Evolutionary conservation across 2,329 filamentous ascomycete species (phyloP).

Genomic region (Curvularia sp.): DNA sequence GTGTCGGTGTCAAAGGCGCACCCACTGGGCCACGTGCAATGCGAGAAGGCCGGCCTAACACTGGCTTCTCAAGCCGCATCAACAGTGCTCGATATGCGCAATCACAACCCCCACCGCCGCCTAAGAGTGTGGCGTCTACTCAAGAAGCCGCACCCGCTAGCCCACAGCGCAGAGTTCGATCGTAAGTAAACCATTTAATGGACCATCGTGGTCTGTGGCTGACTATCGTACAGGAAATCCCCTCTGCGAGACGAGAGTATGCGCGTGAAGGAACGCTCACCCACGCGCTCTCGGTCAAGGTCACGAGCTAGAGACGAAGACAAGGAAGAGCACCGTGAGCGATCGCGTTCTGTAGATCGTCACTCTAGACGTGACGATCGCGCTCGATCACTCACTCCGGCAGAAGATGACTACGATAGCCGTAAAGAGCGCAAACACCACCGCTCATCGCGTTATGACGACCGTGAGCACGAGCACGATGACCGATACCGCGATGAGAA

Average conservation of each 20-base stretch:
- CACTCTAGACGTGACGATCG: conserved; percentile 59
- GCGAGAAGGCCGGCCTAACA: conserved; percentile 86
- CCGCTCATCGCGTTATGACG: conserved; percentile 54
- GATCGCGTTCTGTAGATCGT: conserved; percentile 43
- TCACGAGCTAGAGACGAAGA: conserved; percentile 45
- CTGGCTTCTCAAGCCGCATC: conserved; percentile 71
- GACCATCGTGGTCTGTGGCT: conserved; percentile 6
- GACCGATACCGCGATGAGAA: conserved; percentile 55
- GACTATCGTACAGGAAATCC: conserved; percentile 35
- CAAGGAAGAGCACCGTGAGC: conserved; percentile 27
- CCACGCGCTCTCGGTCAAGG: conserved; percentile 51
- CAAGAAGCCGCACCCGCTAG: conserved; percentile 32
- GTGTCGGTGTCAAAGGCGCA: conserved; percentile 71
- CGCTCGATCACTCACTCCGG: conserved; percentile 61
- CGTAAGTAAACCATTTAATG: conserved; percentile 32
- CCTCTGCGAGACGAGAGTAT: conserved; percentile 46
- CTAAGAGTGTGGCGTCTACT: conserved; percentile 31
- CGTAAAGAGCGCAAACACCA: conserved; percentile 58
- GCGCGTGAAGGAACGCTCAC: conserved; percentile 50
- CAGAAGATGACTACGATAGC: conserved; percentile 42
- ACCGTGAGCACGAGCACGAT: conserved; percentile 51
- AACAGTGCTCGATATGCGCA: conserved; percentile 40
- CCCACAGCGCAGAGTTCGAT: conserved; percentile 39
- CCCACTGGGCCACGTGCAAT: conserved; percentile 95
- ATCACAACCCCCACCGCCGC: conserved; percentile 21